A percentile compares a stretch with the other conserved stretches of the same genome.
Evolutionary conservation across 2,329 filamentous ascomycete genomes (phyloP).

Genomic region (Epichloe scottii): DNA sequence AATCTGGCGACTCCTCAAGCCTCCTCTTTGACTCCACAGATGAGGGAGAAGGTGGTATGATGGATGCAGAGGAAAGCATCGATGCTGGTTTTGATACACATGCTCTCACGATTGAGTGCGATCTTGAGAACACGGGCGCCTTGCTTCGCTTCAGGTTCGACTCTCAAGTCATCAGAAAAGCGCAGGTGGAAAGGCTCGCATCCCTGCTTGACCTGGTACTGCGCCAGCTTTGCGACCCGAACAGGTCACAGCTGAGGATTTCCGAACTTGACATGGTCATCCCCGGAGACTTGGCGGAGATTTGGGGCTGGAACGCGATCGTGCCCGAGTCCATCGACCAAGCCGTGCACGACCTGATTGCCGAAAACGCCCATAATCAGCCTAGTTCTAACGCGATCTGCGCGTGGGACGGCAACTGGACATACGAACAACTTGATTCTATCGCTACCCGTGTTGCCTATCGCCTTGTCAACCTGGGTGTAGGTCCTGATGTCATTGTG

Average conservation of each 20-base stretch:
- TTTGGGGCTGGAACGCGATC: slow-evolving; percentile 10
- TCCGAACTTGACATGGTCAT: neutral
- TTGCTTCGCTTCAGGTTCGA: slow-evolving; percentile 2
- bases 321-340: slow-evolving; percentile 6
- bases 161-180: neutral
- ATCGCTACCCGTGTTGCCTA: slow-evolving; percentile 5
- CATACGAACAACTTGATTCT: slow-evolving; percentile 11
- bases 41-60: neutral
- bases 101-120: slow-evolving; percentile 2
- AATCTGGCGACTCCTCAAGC: neutral
- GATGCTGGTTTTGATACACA: slow-evolving; percentile 2
- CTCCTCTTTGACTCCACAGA: neutral
- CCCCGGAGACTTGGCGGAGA: slow-evolving; percentile 1
- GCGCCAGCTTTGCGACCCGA: neutral
- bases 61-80: neutral
- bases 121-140: neutral
- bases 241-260: neutral
- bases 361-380: slow-evolving; percentile 2
- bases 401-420: slow-evolving; percentile 16
- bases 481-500: slow-evolving; percentile 9
- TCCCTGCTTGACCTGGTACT: neutral
- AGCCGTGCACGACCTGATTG: slow-evolving; percentile 13
- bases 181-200: neutral
- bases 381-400: slow-evolving; percentile 9
- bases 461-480: slow-evolving; percentile 8